phyloP scores from a whole-genome alignment of 2,329 filamentous ascomycete species.

The Cytospora piceae region DNA sequence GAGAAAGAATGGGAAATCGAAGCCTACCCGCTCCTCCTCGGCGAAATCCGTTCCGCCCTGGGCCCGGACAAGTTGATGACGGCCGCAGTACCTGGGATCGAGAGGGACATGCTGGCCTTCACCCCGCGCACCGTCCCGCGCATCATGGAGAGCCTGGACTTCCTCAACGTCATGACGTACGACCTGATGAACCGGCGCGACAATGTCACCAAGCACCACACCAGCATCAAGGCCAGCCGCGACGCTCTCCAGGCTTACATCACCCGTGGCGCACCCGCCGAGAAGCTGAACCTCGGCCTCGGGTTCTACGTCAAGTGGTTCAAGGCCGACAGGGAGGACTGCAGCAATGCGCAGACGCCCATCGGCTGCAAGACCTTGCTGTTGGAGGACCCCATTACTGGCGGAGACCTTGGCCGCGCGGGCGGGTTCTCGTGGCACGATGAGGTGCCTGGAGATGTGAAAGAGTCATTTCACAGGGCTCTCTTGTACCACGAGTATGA shows the following conservation, averaged over 20 bases:
- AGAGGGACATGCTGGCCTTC: slow-evolving; percentile 70
- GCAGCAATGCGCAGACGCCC: slow-evolving; percentile 49
- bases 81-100: slow-evolving; percentile 66
- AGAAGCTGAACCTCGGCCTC: slow-evolving; percentile 67
- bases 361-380: slow-evolving; percentile 62
- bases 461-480: slow-evolving; percentile 61
- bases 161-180: slow-evolving; percentile 61
- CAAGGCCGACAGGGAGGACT: slow-evolving; percentile 51
- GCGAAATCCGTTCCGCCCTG: slow-evolving; percentile 60
- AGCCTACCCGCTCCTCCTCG: slow-evolving; percentile 64
- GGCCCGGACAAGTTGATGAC: slow-evolving; percentile 64
- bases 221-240: slow-evolving; percentile 58
- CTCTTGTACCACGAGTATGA: slow-evolving; percentile 59
- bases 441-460: slow-evolving; percentile 55
- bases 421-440: slow-evolving; percentile 64
- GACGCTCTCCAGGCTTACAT: slow-evolving; percentile 63
- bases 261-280: slow-evolving; percentile 55
- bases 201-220: slow-evolving; percentile 66
- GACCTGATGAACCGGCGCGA: slow-evolving; percentile 77
- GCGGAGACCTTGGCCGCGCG: slow-evolving; percentile 58
- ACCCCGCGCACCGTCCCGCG: slow-evolving; percentile 57
- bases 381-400: slow-evolving; percentile 63
- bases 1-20: slow-evolving; percentile 63
- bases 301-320: slow-evolving; percentile 74
- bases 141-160: slow-evolving; percentile 65